phyloP scores from a whole-genome alignment of 352 stramenopile genomes.

The Pythium volutum region DNA sequence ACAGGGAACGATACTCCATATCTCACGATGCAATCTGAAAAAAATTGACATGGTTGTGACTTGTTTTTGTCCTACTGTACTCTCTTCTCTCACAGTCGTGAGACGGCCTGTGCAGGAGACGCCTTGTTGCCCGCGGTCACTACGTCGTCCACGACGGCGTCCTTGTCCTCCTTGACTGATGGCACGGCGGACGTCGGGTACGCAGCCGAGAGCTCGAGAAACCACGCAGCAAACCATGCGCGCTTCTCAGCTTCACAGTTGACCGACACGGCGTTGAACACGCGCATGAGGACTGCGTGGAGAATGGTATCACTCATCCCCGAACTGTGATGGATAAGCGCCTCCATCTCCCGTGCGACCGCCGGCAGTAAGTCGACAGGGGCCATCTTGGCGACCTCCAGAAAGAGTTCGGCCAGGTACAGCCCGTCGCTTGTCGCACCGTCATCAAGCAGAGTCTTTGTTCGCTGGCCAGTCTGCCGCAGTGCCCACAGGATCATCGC shows the following conservation, averaged over 20 bases:
- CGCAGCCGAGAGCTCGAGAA: conserved; percentile 40
- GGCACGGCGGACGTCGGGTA: conserved; percentile 21
- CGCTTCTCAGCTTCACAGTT: conserved; percentile 62
- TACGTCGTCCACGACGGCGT: neutral
- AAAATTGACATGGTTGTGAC: no score
- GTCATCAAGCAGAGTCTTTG: conserved; percentile 29
- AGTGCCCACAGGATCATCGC: conserved; percentile 53
- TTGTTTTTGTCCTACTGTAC: no score
- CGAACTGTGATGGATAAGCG: conserved; percentile 28
- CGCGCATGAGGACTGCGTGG: conserved; percentile 31
- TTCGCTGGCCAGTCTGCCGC: conserved; percentile 38
- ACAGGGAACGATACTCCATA: no score
- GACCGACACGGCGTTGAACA: conserved; percentile 47
- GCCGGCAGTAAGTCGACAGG: conserved; percentile 40
- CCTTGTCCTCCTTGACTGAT: neutral
- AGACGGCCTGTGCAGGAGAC: neutral
- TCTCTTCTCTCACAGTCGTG: conserved; percentile 1
- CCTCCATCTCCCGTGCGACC: conserved; percentile 41
- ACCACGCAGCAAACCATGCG: conserved; percentile 60
- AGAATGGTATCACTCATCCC: conserved; percentile 23
- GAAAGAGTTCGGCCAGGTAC: conserved; percentile 47
- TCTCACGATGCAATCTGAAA: no score
- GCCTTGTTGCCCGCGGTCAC: no score
- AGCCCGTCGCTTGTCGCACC: conserved; percentile 20
- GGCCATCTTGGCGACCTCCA: conserved; percentile 63